Conservation (phyloP, 2,329 filamentous ascomycete species). For the Paraconiothyrium sp. region DNA sequence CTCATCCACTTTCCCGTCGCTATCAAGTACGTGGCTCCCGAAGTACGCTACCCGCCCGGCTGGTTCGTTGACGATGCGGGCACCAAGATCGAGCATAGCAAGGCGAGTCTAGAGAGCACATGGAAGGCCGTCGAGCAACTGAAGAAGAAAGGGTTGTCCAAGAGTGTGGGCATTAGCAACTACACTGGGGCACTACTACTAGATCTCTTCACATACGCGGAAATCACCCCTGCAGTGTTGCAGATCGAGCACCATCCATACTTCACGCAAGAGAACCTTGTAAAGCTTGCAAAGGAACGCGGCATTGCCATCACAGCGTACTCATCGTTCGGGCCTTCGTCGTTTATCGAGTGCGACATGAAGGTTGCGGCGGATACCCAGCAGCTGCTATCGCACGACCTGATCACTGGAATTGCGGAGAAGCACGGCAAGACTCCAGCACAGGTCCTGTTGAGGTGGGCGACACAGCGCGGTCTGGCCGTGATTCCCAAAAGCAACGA, state of each 20-base stretch:
- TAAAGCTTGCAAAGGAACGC: constrained; percentile 46
- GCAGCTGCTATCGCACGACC: constrained; percentile 54
- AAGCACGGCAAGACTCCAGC: constrained; percentile 73
- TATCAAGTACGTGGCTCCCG: constrained; percentile 65
- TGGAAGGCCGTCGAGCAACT: constrained; percentile 55
- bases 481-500: constrained; percentile 51
- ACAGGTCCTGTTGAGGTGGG: constrained; percentile 87
- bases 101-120: constrained; percentile 46
- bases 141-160: constrained; percentile 44
- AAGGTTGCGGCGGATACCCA: constrained; percentile 42
- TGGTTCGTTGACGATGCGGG: constrained; percentile 45
- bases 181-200: constrained; percentile 57
- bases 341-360: constrained; percentile 49
- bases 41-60: constrained; percentile 48
- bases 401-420: constrained; percentile 73
- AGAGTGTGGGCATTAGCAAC: constrained; percentile 51
- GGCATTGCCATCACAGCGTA: constrained; percentile 48
- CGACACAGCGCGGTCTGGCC: constrained; percentile 71
- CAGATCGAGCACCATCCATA: constrained; percentile 53
- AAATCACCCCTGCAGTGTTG: constrained; percentile 46
- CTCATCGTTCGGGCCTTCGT: constrained; percentile 58
- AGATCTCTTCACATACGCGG: constrained; percentile 63
- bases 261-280: constrained; percentile 45
- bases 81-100: constrained; percentile 50
- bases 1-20: constrained; percentile 90